These are phyloP conservation scores for Talaromyces albobiverticillius DNA, from an alignment of 2,329 filamentous ascomycete genomes.

Conservation along the genomic window DNA sequence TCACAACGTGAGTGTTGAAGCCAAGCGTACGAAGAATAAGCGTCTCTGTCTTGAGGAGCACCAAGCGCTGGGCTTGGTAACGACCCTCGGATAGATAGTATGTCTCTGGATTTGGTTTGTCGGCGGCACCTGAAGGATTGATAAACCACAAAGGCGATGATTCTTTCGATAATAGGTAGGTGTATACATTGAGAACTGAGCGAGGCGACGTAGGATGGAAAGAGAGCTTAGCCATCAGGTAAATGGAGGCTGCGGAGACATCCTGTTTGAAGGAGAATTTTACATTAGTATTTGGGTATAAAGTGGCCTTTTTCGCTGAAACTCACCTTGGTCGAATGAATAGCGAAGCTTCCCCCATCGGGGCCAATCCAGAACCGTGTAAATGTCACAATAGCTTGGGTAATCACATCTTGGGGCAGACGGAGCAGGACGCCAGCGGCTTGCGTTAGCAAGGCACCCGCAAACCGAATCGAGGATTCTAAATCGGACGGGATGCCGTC, in stretches of 20 bases:
- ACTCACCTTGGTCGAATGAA: slow-evolving; percentile 42
- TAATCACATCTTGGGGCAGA: slow-evolving; percentile 79
- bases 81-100: slow-evolving; percentile 72
- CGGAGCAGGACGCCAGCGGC: slow-evolving; percentile 66
- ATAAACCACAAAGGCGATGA: slow-evolving; percentile 53
- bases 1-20: slow-evolving; percentile 79
- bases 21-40: slow-evolving; percentile 71
- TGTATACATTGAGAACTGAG: slow-evolving; percentile 80
- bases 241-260: slow-evolving; percentile 76
- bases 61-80: slow-evolving; percentile 63
- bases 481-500: slow-evolving; percentile 42
- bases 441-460: slow-evolving; percentile 45
- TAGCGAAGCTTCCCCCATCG: slow-evolving; percentile 43
- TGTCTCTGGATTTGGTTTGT: slow-evolving; percentile 45
- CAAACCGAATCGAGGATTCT: slow-evolving; percentile 44
- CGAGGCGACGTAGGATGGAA: slow-evolving; percentile 71
- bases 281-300: not conserved
- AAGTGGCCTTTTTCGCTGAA: not conserved
- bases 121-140: slow-evolving; percentile 25
- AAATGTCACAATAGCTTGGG: slow-evolving; percentile 78
- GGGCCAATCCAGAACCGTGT: slow-evolving; percentile 71
- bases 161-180: slow-evolving; percentile 67
- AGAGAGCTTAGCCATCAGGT: slow-evolving; percentile 78
- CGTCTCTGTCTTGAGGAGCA: slow-evolving; percentile 71
- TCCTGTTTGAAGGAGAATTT: slow-evolving; percentile 52